Evolutionary conservation across 441 rosid genomes (phyloP), one percentile per base, ranked within the genome.

Genomic region (Gossypium davidsonii): DNA sequence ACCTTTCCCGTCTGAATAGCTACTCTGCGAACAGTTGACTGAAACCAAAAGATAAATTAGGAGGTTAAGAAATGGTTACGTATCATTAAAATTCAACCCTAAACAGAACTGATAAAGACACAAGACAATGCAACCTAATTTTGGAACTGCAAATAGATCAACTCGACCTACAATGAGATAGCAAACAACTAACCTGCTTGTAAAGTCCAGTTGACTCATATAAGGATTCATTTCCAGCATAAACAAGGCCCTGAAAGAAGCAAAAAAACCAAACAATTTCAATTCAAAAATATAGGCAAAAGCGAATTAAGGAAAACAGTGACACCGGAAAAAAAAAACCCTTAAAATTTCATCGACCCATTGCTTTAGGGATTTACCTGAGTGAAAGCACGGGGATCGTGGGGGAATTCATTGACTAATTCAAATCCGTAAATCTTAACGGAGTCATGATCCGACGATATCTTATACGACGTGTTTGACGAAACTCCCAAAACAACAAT

Each of bases 1-100:
- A 95, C 98, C 99, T 90, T 83, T 59, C 98, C 99, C n/a, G 89
- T 89, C 58, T 69, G 80, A 62, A 93, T 88, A 83, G 74, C 82
- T 57, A 93, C 95, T 85, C 77, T 88, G 74, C 98, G 89, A 79
- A 93, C 88, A 5, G 98, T 89, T 8, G 99, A 95, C 99, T 93
- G 85, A 57, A 83, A 81, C 3, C 26, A 68, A 46, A 68, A 75
- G 42, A 55, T 26, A 1, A 77, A 79, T 26, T 4, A 63, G 18
- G 72, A 67, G 12, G 67, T 65, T 63, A 70, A 68, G 28, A 34
- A 18, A 73, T 61, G 64, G 72, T 11, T 62, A 21, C 48, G 64
- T 3, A 71, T 15, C 6, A 48, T 66, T 28, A 42, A 76, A 31
- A 60, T 34, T 55, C 68, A 62, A 17, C 9, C 14, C 61, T 46